phyloP scores from a whole-genome alignment of 2,329 filamentous ascomycete species.

The Clonostachys rosea region DNA sequence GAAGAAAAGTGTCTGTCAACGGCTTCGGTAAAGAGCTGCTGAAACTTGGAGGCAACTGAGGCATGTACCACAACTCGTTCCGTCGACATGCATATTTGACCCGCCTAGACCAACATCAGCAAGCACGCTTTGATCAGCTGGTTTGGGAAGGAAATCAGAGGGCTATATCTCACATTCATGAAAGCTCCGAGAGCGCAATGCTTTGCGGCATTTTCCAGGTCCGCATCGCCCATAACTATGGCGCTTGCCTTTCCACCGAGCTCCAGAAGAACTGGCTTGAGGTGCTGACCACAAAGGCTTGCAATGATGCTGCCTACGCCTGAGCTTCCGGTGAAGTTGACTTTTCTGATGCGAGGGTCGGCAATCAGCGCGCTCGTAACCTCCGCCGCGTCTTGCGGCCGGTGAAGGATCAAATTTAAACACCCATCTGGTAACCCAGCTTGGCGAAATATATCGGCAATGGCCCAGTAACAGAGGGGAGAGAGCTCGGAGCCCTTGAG shows the following conservation, averaged over 20 bases:
- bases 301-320: constrained; percentile 70
- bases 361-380: constrained; percentile 66
- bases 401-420: constrained; percentile 66
- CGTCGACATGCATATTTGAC: constrained; percentile 70
- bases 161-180: constrained; percentile 41
- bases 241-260: constrained; percentile 78
- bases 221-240: constrained; percentile 76
- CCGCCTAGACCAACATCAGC: constrained; percentile 15
- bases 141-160: no score
- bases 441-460: constrained; percentile 61
- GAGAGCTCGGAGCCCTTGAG: constrained; percentile 68
- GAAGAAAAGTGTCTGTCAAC: no score
- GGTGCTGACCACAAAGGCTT: constrained; percentile 60
- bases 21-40: background rate
- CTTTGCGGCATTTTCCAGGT: constrained; percentile 65
- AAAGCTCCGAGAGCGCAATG: constrained; percentile 69
- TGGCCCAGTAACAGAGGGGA: constrained; percentile 58
- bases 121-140: no score
- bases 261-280: constrained; percentile 79
- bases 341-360: constrained; percentile 65
- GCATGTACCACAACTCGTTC: constrained; percentile 48
- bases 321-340: constrained; percentile 84
- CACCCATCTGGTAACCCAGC: constrained; percentile 74
- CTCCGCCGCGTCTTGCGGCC: constrained; percentile 60
- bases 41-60: constrained; percentile 8